Evolutionary conservation across 1,139 yeast genomes (phyloP), one percentile per base, ranked within the genome.

Genomic region (Hemisphaericaspora lyxosophila): DNA sequence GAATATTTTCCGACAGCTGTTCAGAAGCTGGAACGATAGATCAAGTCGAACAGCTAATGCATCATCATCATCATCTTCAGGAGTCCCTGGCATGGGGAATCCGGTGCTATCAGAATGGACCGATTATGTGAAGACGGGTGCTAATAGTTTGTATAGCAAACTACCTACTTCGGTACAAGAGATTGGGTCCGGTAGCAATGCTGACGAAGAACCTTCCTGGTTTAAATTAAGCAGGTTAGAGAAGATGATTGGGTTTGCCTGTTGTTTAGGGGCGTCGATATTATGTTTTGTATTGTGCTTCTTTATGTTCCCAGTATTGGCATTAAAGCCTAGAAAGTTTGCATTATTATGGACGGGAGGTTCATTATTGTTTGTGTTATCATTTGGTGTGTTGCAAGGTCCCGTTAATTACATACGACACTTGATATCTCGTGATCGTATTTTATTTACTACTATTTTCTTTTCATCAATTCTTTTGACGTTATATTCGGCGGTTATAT

Each of bases 291-390:
- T 82, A 6, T 65, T 90, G 30, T 86, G 96, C 48, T 78, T 92
- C 53, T 80, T 88, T 42, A 64, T 90, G 52, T 82, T 92, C 59
- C 97, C 98, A 0, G 90, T 92, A 12, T 69, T 92, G 46, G 94
- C 96, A 4, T 65, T 90, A 39, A 82, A 87, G 52, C 98, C 98
- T 12, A 73, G 96, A 40, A 92, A 92, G 60, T 92, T 92, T 56
- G 97, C 87, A 4, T 62, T 84, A 50, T 57, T 94, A 31, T 92
- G 98, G 98, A 81, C 96, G 1, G 71, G 92, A 61, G 98, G 97
- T 0, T 85, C 96, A 1, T 56, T 92, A 13, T 65, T 92, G 32
- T 92, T 92, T 63, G 87, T 92, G 29, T 62, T 87, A 7, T 88
- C 96, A 17, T 92, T 92, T 62, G 97, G 97, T 1, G 79, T 88